Evolutionary conservation across 2,329 filamentous ascomycete species (phyloP).

Genomic region (Xylariaceae sp.): DNA sequence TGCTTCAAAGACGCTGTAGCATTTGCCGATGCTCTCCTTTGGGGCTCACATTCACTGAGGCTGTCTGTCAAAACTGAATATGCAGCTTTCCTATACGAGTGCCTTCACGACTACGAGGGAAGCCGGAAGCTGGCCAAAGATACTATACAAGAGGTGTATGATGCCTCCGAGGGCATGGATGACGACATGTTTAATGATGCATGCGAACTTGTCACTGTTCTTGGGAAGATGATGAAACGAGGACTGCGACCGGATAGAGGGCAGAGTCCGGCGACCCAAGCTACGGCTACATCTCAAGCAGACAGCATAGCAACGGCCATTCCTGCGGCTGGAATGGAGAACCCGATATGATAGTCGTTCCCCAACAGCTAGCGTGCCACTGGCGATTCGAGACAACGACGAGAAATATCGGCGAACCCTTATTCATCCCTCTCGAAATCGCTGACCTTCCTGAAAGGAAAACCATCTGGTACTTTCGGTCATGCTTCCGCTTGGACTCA

Average conservation of each 20-base stretch:
- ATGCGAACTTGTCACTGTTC: conserved; percentile 78
- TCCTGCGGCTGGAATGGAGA: conserved; percentile 26
- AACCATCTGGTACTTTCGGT: no score
- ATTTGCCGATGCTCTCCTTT: conserved; percentile 72
- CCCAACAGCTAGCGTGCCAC: no score
- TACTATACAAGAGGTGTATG: conserved; percentile 87
- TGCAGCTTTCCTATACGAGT: conserved; percentile 90
- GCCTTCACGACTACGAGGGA: conserved; percentile 74
- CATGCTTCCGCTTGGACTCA: no score
- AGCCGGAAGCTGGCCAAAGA: conserved; percentile 75
- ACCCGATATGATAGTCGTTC: conserved; percentile 24
- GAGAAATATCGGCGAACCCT: no score
- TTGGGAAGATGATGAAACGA: conserved; percentile 86
- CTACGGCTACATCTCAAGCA: conserved; percentile 17
- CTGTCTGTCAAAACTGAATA: conserved; percentile 91
- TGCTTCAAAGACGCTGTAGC: conserved; percentile 77
- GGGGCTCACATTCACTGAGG: conserved; percentile 85
- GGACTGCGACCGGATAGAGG: conserved; percentile 41
- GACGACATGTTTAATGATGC: conserved; percentile 95
- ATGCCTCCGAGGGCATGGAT: conserved; percentile 86
- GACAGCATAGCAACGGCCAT: conserved; percentile 19
- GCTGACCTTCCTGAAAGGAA: no score
- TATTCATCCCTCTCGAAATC: no score
- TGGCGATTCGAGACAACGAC: no score
- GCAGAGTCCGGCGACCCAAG: conserved; percentile 17